These are phyloP conservation scores for Zygosaccharomyces sapae DNA, from an alignment of 1,139 yeast species.

Conservation along the genomic window DNA sequence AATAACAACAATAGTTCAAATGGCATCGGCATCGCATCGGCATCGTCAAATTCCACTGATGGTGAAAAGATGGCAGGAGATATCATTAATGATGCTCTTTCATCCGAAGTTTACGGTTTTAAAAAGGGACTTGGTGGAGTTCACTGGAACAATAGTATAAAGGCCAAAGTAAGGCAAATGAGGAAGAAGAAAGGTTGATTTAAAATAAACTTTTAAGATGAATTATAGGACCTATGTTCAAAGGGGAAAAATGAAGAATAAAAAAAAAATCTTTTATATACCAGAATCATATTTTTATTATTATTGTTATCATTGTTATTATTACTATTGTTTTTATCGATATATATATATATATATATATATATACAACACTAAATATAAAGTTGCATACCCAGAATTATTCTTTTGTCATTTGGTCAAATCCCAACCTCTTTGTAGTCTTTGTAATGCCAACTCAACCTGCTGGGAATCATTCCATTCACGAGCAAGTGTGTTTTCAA, in stretches of 20 bases:
- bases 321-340: no score
- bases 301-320: no score
- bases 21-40: not conserved
- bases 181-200: slow-evolving; percentile 26
- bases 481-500: slow-evolving; percentile 26
- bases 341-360: not conserved
- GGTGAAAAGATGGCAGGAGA: slow-evolving; percentile 26
- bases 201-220: not conserved
- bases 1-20: slow-evolving; percentile 4
- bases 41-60: slow-evolving; percentile 2
- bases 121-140: slow-evolving; percentile 39
- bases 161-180: slow-evolving; percentile 38
- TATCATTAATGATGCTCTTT: slow-evolving; percentile 33
- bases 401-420: slow-evolving; percentile 25
- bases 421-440: slow-evolving; percentile 44
- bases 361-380: no score
- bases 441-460: slow-evolving; percentile 32
- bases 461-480: slow-evolving; percentile 24
- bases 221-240: no score
- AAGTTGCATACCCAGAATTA: slow-evolving; percentile 5
- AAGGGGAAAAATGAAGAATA: not conserved
- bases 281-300: not conserved
- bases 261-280: not conserved
- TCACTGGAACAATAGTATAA: slow-evolving; percentile 41
- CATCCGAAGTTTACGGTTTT: slow-evolving; percentile 41